Conservation (phyloP, 371 early-diverging fungal species). For the Quaeritorhiza haematococci region DNA sequence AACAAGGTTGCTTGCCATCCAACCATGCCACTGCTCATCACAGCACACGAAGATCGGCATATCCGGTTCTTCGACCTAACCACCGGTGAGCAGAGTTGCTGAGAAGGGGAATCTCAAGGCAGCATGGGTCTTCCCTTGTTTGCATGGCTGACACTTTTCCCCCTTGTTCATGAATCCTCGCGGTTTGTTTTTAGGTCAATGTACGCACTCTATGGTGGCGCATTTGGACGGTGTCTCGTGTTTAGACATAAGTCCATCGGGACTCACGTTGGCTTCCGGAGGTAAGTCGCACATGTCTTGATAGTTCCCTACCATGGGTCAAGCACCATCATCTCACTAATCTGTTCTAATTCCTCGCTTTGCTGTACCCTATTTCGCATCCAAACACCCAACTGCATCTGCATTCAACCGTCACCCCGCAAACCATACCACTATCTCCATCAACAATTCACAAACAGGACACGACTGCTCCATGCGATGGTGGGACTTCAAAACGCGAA, state of each 20-base stretch:
- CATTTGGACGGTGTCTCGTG: constrained; percentile 67
- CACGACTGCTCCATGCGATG: constrained; percentile 77
- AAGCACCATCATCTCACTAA: too few relatives aligned
- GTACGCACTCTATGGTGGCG: constrained; percentile 58
- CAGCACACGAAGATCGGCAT: constrained; percentile 75
- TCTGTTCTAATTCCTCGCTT: too few relatives aligned
- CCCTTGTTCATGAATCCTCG: background rate
- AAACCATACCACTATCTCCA: too few relatives aligned
- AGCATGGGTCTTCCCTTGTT: too few relatives aligned
- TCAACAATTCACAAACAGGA: constrained; percentile 40
- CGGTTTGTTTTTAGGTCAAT: constrained; percentile 40
- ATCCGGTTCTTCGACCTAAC: constrained; percentile 75
- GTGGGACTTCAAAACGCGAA: constrained; percentile 68
- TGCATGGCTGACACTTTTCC: background rate
- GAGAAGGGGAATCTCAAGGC: too few relatives aligned
- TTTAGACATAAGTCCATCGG: constrained; percentile 64
- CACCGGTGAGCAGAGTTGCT: constrained; percentile 41
- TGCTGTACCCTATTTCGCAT: too few relatives aligned
- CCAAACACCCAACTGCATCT: too few relatives aligned
- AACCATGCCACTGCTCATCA: constrained; percentile 62
- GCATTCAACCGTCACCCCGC: too few relatives aligned
- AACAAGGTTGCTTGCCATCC: constrained; percentile 73
- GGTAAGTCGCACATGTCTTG: constrained; percentile 51
- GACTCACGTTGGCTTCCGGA: constrained; percentile 66
- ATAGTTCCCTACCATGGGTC: too few relatives aligned